Conservation (phyloP, 305 asterid genomes). For the Solanum aculeatissimum region DNA sequence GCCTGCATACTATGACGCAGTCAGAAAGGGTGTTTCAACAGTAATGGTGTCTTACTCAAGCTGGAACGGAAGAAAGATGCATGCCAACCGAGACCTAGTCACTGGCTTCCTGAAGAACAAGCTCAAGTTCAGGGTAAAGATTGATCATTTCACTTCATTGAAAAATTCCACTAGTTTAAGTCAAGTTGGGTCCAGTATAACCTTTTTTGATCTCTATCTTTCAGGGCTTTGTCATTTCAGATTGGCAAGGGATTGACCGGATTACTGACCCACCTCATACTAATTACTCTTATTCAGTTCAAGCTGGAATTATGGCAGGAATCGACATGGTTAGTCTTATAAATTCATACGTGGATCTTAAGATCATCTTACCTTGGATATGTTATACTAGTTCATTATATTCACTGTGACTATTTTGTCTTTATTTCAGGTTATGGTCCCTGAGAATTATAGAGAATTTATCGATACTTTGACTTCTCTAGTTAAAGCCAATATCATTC, state of each 20-base stretch:
- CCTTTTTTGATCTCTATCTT: not conserved
- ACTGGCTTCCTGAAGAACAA: conserved; percentile 42
- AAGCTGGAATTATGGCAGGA: conserved; percentile 45
- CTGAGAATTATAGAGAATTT: conserved; percentile 36
- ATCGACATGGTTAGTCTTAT: conserved; percentile 38
- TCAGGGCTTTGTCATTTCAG: conserved; percentile 47
- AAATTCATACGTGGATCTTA: not conserved
- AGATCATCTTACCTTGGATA: not conserved
- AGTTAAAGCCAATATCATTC: conserved; percentile 44
- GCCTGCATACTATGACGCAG: conserved; percentile 40
- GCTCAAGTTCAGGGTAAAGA: conserved; percentile 38
- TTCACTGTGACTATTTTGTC: not conserved
- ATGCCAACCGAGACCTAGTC: conserved; percentile 31
- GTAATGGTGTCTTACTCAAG: conserved; percentile 45
- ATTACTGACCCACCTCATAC: conserved; percentile 45
- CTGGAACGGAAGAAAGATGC: conserved; percentile 47
- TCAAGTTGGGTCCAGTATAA: not conserved
- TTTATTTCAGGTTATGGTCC: conserved; percentile 36
- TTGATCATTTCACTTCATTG: not conserved
- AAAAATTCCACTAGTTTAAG: not conserved
- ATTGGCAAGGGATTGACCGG: conserved; percentile 43
- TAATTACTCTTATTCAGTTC: conserved; percentile 45
- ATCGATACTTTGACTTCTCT: conserved; percentile 29
- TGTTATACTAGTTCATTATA: not conserved
- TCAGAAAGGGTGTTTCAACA: conserved; percentile 41